These are phyloP conservation scores for Echites panduratus DNA, from an alignment of 257 asterid genomes.

Conservation along the genomic window DNA sequence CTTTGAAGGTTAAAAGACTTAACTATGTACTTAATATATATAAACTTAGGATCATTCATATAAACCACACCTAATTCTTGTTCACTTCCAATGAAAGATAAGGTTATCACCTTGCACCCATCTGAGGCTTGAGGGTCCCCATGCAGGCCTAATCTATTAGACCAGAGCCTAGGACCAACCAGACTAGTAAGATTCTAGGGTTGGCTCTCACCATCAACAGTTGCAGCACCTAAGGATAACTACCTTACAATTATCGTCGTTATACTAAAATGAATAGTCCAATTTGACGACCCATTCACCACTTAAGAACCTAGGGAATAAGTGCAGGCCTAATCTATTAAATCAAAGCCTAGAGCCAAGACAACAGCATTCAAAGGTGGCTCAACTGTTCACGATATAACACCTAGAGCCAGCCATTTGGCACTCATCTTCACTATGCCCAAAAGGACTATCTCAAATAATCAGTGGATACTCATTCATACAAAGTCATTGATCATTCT, in stretches of 20 bases:
- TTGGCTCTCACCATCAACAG: background rate
- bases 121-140: background rate
- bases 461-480: background rate
- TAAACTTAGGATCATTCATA: background rate
- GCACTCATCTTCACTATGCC: background rate
- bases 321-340: background rate
- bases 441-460: background rate
- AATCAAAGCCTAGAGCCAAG: background rate
- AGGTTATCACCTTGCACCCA: background rate
- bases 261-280: background rate
- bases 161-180: background rate
- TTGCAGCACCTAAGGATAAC: background rate
- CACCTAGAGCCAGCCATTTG: background rate
- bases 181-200: background rate
- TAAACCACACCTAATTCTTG: background rate
- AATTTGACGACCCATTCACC: background rate
- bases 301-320: background rate
- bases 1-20: too few species aligned
- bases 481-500: background rate
- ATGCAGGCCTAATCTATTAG: background rate
- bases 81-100: background rate
- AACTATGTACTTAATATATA: too few species aligned
- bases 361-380: background rate
- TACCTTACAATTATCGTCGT: background rate
- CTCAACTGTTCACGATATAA: background rate